These are phyloP conservation scores for Zygnema cylindricum DNA, from an alignment of 139 green algal genomes.

Conservation along the genomic window DNA sequence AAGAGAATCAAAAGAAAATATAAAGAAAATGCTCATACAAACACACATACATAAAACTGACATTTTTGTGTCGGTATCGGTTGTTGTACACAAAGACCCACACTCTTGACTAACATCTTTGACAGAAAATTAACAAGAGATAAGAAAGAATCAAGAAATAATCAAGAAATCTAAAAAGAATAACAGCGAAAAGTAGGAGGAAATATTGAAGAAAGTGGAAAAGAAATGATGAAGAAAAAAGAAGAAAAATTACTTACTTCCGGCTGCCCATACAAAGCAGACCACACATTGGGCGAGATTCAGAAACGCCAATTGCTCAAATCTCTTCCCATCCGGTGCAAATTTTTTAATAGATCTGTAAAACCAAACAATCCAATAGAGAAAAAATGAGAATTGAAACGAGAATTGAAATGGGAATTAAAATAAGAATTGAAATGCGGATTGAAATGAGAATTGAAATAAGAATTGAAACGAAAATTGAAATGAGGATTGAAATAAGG, in stretches of 20 bases:
- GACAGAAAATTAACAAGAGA: too few relatives aligned
- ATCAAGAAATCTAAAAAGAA: neutral
- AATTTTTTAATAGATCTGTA: constrained; percentile 79
- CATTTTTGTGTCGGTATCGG: too few relatives aligned
- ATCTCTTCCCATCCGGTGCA: constrained; percentile 69
- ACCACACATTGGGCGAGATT: constrained; percentile 84
- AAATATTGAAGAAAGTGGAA: neutral
- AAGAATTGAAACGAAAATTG: neutral
- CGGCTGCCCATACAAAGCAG: constrained; percentile 81
- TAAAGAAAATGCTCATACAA: too few relatives aligned
- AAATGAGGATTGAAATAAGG: too few relatives aligned
- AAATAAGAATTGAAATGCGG: neutral
- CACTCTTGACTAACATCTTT: too few relatives aligned
- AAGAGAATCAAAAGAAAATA: too few relatives aligned
- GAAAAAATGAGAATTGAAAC: too few relatives aligned
- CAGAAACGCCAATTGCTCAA: constrained; percentile 84
- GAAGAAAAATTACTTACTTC: constrained; percentile 63
- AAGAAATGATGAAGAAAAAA: constrained; percentile 64
- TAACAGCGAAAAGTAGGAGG: neutral
- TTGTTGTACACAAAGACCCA: too few relatives aligned
- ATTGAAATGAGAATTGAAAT: neutral
- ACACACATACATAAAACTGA: too few relatives aligned
- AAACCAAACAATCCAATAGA: neutral
- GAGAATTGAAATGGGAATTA: too few relatives aligned
- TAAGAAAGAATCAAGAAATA: too few relatives aligned